Evolutionary conservation across 176 grass and related monocot species (phyloP).

Genomic region (sorghum (Sorghum bicolor)): Sorghum_bicolor_NCBIv3 NC_012871.2:12466501-12467000

Average conservation of each 20-base stretch:
- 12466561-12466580: background rate
- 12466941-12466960: background rate
- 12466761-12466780: background rate
- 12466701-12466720: background rate
- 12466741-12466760: conserved; percentile 18
- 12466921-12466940: background rate
- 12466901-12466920: background rate
- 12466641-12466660: background rate
- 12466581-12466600: background rate
- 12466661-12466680: background rate
- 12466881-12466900: background rate
- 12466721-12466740: background rate
- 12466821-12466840: background rate
- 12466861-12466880: background rate
- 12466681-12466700: background rate
- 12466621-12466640: background rate
- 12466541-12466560: background rate
- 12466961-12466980: background rate
- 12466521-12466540: background rate
- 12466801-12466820: background rate
- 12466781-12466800: background rate
- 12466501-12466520: background rate
- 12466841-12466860: background rate
- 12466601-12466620: background rate
- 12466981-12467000: conserved; percentile 36